These are phyloP conservation scores for Remersonia thermophila DNA, from an alignment of 2,329 filamentous ascomycete genomes.

Conservation along the genomic window DNA sequence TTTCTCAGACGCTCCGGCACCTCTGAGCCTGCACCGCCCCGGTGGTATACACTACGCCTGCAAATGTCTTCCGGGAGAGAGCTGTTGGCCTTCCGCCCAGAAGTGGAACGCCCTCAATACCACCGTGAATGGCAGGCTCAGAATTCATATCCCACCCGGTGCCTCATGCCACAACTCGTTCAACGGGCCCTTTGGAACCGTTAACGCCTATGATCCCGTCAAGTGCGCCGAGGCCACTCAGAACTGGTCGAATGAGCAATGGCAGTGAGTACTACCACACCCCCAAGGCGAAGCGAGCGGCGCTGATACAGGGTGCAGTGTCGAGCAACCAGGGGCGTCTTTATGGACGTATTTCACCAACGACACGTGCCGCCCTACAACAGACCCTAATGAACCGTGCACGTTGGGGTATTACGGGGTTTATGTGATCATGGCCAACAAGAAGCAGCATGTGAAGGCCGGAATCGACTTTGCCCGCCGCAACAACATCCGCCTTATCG, in stretches of 20 bases:
- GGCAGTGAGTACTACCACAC: constrained; percentile 22
- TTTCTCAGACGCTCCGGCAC: constrained; percentile 8
- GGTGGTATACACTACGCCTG: constrained; percentile 14
- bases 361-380: constrained; percentile 26
- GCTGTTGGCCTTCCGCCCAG: constrained; percentile 14
- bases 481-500: constrained; percentile 38
- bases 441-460: constrained; percentile 21
- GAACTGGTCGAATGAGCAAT: constrained; percentile 23
- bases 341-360: constrained; percentile 31
- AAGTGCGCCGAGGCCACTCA: constrained; percentile 21
- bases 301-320: constrained; percentile 1
- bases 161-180: constrained; percentile 25
- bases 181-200: constrained; percentile 23
- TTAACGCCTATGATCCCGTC: constrained; percentile 25
- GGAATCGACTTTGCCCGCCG: constrained; percentile 29
- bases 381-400: constrained; percentile 22
- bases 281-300: neutral
- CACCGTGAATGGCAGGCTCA: constrained; percentile 24
- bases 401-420: constrained; percentile 28
- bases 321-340: constrained; percentile 15
- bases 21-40: no score
- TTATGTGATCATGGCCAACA: constrained; percentile 23
- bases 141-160: constrained; percentile 20
- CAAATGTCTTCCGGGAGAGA: constrained; percentile 17
- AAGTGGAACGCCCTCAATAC: constrained; percentile 21